These are phyloP conservation scores for Hyaloscypha hepaticicola DNA, from an alignment of 495 filamentous ascomycete species.

Conservation along the genomic window DNA sequence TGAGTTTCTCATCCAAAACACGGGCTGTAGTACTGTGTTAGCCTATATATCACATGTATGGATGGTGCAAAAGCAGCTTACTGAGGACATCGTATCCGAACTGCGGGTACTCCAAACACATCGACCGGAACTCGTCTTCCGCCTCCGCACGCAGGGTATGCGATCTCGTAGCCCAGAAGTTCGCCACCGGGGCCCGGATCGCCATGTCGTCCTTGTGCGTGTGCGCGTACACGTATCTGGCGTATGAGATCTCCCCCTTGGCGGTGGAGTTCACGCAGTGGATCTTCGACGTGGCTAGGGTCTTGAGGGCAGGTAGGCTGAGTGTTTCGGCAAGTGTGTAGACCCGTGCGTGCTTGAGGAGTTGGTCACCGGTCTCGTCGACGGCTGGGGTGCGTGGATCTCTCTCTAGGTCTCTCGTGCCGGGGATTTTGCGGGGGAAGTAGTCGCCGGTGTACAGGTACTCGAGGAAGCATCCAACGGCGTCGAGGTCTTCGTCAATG, in stretches of 20 bases:
- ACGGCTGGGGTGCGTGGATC: constrained; percentile 56
- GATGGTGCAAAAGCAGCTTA: constrained; percentile 34
- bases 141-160: constrained; percentile 82
- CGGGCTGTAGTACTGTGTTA: constrained; percentile 41
- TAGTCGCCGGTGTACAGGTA: constrained; percentile 93
- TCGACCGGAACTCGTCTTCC: constrained; percentile 71
- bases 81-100: constrained; percentile 90
- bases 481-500: constrained; percentile 68
- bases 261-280: constrained; percentile 83
- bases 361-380: constrained; percentile 70
- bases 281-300: constrained; percentile 81
- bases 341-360: constrained; percentile 82
- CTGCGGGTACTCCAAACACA: constrained; percentile 87
- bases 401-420: constrained; percentile 52
- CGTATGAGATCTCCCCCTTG: constrained; percentile 84
- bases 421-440: constrained; percentile 65
- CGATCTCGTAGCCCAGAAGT: constrained; percentile 81
- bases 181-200: constrained; percentile 81
- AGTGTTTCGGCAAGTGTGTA: constrained; percentile 88
- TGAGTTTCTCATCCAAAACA: constrained; percentile 59
- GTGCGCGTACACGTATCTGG: constrained; percentile 83
- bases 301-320: constrained; percentile 67
- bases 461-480: constrained; percentile 84
- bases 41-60: background rate
- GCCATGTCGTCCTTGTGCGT: constrained; percentile 65